These are phyloP conservation scores for Citrus reticulata DNA, from an alignment of 345 rosid genomes.

Conservation along the genomic window DNA sequence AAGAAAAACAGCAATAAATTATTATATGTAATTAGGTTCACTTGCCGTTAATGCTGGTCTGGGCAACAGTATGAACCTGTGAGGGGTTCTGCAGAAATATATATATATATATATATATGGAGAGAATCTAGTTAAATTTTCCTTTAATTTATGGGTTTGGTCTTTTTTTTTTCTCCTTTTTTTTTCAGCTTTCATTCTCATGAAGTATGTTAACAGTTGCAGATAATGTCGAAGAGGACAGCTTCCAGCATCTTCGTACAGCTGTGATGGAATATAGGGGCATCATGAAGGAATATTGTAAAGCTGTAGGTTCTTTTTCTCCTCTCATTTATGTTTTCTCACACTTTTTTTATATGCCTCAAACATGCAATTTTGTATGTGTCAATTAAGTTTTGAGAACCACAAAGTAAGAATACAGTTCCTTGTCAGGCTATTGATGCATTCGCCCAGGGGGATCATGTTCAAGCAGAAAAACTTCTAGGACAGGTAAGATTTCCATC, in stretches of 20 bases:
- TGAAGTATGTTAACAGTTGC: conserved; percentile 11
- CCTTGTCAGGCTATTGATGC: conserved; percentile 49
- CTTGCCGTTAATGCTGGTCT: neutral
- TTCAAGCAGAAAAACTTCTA: conserved; percentile 39
- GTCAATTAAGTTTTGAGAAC: neutral
- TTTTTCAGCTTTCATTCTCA: conserved; percentile 4
- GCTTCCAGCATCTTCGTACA: conserved; percentile 47
- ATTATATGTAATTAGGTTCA: neutral
- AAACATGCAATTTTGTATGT: neutral
- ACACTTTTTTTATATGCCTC: neutral
- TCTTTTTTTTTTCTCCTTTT: neutral
- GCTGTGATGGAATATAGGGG: conserved; percentile 50
- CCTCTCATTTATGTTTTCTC: neutral
- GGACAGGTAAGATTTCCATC: conserved; percentile 33
- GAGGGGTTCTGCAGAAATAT: neutral
- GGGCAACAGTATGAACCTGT: neutral
- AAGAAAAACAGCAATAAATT: neutral
- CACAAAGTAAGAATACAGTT: conserved; percentile 2
- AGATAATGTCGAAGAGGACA: conserved; percentile 42
- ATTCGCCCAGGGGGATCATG: conserved; percentile 37
- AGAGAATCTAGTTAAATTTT: neutral
- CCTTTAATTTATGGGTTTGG: neutral
- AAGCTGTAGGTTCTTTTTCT: conserved; percentile 35
- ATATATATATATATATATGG: no score
- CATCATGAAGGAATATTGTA: conserved; percentile 52